Conservation (phyloP, 495 filamentous ascomycete species). For the Podospora anserina region DNA sequence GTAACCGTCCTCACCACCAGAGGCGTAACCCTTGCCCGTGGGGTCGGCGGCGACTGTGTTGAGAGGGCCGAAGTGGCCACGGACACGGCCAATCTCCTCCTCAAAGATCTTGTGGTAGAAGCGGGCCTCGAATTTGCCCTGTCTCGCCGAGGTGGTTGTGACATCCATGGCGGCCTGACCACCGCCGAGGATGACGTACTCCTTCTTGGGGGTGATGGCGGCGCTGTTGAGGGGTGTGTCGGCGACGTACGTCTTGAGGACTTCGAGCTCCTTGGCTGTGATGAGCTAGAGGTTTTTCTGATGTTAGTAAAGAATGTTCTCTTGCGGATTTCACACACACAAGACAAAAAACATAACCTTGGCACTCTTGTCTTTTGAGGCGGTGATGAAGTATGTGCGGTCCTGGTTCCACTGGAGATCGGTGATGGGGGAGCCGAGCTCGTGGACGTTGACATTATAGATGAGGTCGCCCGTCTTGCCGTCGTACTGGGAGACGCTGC, state of each 20-base stretch:
- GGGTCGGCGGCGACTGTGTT: slow-evolving; percentile 81
- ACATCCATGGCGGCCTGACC: slow-evolving; percentile 99
- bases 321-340: slow-evolving; percentile 1
- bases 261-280: slow-evolving; percentile 75
- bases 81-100: slow-evolving; percentile 94
- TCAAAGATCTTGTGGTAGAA: slow-evolving; percentile 99
- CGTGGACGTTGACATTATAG: slow-evolving; percentile 75
- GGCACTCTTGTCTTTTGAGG: slow-evolving; percentile 95
- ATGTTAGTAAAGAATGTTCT: no score
- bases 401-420: slow-evolving; percentile 94
- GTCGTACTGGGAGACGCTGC: slow-evolving; percentile 90
- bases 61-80: slow-evolving; percentile 94
- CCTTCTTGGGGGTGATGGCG: slow-evolving; percentile 87
- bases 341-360: slow-evolving; percentile 54
- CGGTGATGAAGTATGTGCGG: slow-evolving; percentile 95
- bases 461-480: slow-evolving; percentile 84
- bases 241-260: slow-evolving; percentile 84
- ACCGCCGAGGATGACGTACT: slow-evolving; percentile 94
- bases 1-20: slow-evolving; percentile 96
- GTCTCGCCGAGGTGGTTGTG: slow-evolving; percentile 87
- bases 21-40: slow-evolving; percentile 83
- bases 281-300: slow-evolving; percentile 56
- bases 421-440: slow-evolving; percentile 77
- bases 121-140: slow-evolving; percentile 97
- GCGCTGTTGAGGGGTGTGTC: slow-evolving; percentile 98